phyloP scores from a whole-genome alignment of 192 early-diverging fungal species.

The Coemansia sp. region DNA sequence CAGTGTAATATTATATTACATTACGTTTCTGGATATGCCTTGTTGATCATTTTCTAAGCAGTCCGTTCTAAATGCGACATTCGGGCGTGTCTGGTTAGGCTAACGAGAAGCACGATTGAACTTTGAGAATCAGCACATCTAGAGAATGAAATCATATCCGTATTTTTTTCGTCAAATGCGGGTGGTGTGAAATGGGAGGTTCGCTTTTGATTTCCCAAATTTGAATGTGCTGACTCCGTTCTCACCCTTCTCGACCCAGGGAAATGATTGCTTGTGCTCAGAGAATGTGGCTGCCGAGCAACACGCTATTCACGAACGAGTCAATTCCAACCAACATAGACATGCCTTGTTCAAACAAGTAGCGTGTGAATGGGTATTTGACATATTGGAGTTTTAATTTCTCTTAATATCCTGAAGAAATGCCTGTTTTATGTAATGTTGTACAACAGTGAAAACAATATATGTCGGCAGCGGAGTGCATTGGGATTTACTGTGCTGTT shows the following conservation, averaged over 20 bases:
- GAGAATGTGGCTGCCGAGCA: background rate
- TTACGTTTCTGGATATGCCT: background rate
- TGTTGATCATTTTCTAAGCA: too few species aligned
- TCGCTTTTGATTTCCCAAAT: too few species aligned
- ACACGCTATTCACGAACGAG: background rate
- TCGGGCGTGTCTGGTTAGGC: too few species aligned
- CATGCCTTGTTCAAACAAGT: background rate
- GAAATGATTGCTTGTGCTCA: background rate
- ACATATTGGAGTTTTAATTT: background rate
- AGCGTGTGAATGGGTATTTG: background rate
- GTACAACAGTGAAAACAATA: conserved; percentile 49
- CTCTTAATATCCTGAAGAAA: background rate
- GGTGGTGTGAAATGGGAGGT: too few species aligned
- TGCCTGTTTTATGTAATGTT: conserved; percentile 4
- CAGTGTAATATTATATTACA: background rate
- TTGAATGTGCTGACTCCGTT: too few species aligned
- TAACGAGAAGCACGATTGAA: too few species aligned
- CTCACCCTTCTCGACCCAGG: too few species aligned
- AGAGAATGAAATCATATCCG: too few species aligned
- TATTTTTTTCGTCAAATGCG: too few species aligned
- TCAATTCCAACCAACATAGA: background rate
- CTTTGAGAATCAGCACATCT: too few species aligned
- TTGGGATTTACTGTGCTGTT: conserved; percentile 21
- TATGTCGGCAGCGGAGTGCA: conserved; percentile 56
- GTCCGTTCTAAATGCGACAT: too few species aligned